Percentiles rank a stretch among this genome's conserved stretches.
Evolutionary conservation across 352 stramenopile genomes (phyloP).

Genomic region (Thalassiosira exigua): DNA sequence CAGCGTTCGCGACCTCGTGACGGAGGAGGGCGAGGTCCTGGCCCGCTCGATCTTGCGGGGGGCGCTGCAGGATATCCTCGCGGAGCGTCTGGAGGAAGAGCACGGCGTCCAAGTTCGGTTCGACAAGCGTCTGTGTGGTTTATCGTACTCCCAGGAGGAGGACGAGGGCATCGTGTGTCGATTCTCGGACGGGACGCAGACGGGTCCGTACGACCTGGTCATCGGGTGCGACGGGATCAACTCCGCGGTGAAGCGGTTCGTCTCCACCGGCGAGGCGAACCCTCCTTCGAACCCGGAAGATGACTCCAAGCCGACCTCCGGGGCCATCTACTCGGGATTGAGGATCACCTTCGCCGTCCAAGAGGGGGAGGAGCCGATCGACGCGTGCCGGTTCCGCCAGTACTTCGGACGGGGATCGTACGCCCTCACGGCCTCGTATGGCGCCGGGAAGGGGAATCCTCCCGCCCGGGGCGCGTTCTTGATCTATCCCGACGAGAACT

Average conservation of each 20-base stretch:
- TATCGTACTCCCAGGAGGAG: slow-evolving; percentile 30
- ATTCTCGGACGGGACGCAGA: slow-evolving; percentile 63
- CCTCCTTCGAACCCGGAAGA: slow-evolving; percentile 10
- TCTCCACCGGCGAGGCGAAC: slow-evolving; percentile 51
- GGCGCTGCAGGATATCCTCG: slow-evolving; percentile 62
- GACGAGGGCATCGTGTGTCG: slow-evolving; percentile 47
- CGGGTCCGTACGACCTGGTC: slow-evolving; percentile 84
- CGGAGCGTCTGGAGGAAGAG: slow-evolving; percentile 54
- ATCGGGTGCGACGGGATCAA: slow-evolving; percentile 86
- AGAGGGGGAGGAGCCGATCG: slow-evolving; percentile 20
- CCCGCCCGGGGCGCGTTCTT: slow-evolving; percentile 74
- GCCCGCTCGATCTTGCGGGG: slow-evolving; percentile 69
- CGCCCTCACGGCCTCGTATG: slow-evolving; percentile 79
- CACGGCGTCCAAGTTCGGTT: slow-evolving; percentile 55
- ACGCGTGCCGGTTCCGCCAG: slow-evolving; percentile 68
- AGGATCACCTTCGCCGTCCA: slow-evolving; percentile 80
- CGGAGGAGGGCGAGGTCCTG: slow-evolving; percentile 52
- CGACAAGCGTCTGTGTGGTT: slow-evolving; percentile 52
- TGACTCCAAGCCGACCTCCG: slow-evolving; percentile 13
- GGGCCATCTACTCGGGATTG: slow-evolving; percentile 83
- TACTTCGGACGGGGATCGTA: slow-evolving; percentile 85
- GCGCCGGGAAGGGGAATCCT: slow-evolving; percentile 60
- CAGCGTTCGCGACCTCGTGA: slow-evolving; percentile 49
- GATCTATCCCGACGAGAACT: slow-evolving; percentile 73
- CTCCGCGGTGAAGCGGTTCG: slow-evolving; percentile 71